Conservation (phyloP, 2,329 filamentous ascomycete genomes). For the Ceratocystis smalleyi region DNA sequence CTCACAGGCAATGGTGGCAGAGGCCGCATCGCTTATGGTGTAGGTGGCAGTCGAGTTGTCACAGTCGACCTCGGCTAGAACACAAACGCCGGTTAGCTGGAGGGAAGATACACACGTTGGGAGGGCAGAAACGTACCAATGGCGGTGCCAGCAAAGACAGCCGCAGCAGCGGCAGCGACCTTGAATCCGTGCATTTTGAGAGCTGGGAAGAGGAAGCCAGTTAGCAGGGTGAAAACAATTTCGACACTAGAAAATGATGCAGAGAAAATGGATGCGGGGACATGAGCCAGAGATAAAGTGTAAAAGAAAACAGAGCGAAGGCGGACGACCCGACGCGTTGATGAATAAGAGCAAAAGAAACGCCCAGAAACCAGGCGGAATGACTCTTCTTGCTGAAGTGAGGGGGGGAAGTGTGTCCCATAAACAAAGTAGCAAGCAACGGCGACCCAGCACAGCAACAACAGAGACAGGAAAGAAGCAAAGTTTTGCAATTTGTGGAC, state of each 20-base stretch:
- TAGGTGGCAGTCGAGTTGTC: constrained; percentile 26
- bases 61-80: constrained; percentile 16
- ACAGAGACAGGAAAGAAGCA: not conserved
- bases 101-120: too few relatives aligned
- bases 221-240: not conserved
- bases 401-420: not conserved
- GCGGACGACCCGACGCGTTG: too few relatives aligned
- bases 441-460: not conserved
- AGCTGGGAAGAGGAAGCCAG: constrained; percentile 3
- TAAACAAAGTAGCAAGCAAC: not conserved
- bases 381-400: not conserved
- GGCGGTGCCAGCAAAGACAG: constrained; percentile 27
- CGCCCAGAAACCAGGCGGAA: not conserved
- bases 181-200: constrained; percentile 34
- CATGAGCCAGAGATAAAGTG: not conserved
- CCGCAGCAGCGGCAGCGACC: constrained; percentile 32
- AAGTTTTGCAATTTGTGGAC: not conserved
- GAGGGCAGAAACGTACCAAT: constrained; percentile 26
- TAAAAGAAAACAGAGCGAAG: not conserved
- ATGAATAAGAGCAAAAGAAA: not conserved
- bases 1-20: constrained; percentile 47
- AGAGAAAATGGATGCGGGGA: not conserved
- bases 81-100: not conserved
- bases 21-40: constrained; percentile 46
- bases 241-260: not conserved